phyloP scores from a whole-genome alignment of 1,139 yeast genomes.

The Pichia kudriavzevii region DNA sequence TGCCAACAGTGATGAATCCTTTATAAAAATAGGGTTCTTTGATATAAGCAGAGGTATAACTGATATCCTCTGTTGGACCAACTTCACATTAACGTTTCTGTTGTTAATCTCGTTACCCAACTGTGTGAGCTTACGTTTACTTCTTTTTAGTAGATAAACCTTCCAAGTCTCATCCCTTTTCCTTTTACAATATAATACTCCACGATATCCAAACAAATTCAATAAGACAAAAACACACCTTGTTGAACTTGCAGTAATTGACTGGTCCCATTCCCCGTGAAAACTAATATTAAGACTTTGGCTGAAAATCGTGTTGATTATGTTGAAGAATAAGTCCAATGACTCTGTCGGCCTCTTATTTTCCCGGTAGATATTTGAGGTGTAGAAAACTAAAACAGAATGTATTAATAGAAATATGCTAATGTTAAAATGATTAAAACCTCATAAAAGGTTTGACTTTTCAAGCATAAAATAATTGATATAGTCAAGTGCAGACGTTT shows the following conservation, averaged over 20 bases:
- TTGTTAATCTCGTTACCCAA: slow-evolving; percentile 5
- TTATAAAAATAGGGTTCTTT: slow-evolving; percentile 17
- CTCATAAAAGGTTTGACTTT: slow-evolving; percentile 3
- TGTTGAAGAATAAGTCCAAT: slow-evolving; percentile 17
- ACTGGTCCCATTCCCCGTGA: slow-evolving; percentile 7
- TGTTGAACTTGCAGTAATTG: background rate
- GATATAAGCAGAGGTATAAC: slow-evolving; percentile 2
- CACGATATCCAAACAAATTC: slow-evolving; percentile 21
- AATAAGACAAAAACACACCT: slow-evolving; percentile 7
- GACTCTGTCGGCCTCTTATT: slow-evolving; percentile 13
- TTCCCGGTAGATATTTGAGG: too few relatives aligned
- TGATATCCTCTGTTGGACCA: slow-evolving; percentile 6
- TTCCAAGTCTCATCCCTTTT: slow-evolving; percentile 12
- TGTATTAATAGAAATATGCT: slow-evolving; percentile 17
- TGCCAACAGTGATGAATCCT: slow-evolving; percentile 14
- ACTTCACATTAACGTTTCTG: background rate
- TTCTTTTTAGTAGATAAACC: slow-evolving; percentile 13
- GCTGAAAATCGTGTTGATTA: slow-evolving; percentile 17
- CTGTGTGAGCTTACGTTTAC: background rate
- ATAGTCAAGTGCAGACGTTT: slow-evolving; percentile 16
- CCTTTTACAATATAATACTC: slow-evolving; percentile 10
- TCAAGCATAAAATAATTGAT: slow-evolving; percentile 21
- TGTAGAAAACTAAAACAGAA: slow-evolving; percentile 5
- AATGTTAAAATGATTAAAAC: background rate
- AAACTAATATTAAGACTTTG: slow-evolving; percentile 5